Base-by-base conservation (phyloP, 305 asterid species). In the Fraxinus nigra region DNA sequence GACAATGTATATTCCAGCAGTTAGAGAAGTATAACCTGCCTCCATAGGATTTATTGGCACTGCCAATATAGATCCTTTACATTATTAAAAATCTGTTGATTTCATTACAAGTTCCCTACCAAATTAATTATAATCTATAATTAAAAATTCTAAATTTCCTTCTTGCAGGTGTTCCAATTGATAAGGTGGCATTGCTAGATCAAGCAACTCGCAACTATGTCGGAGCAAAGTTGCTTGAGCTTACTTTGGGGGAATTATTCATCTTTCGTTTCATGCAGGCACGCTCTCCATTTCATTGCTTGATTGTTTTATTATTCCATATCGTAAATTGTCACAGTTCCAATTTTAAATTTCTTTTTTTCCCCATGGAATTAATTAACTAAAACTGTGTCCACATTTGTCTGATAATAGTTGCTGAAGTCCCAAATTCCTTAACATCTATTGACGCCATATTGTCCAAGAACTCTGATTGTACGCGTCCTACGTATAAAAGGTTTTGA, bases 261-360 rank as follows among this genome's bases (percentile, higher is more conserved):
- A 72, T 89, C 85, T 93, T 92, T 84, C 92, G 90, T 48, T 95
- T 95, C 91, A 95, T 95, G 99, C 99, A 95, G 98, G 99, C 93
- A 90, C 54, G 89, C 78, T 40, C 59, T 84, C 76, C 83, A 37
- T 78, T n/a, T 80, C 76, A 51, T 38, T 84, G 24, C 70, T 80
- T 22, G 24, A 51, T 38, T 76, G 26, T 63, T 33, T 54, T 59
- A 28, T 70, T 61, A 40, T 54, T 59, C 48, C 35, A 28, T 54
- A n/a, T 18, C 38, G 30, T 37, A 14, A 6, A 54, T 43, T 76
- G 9, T 34, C 40, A 18, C 7, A 20, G 13, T 76, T 65, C 48
- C 40, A 48, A 46, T 61, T 33, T 79, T 48, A 4, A 48, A 11
- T 5, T 2, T 40, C 63, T 9, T n/a, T 67, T 54, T 24, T 76